Evolutionary conservation across 2,329 filamentous ascomycete genomes (phyloP), one percentile per base, ranked within the genome.

Genomic region (Lithohypha guttulata): DNA sequence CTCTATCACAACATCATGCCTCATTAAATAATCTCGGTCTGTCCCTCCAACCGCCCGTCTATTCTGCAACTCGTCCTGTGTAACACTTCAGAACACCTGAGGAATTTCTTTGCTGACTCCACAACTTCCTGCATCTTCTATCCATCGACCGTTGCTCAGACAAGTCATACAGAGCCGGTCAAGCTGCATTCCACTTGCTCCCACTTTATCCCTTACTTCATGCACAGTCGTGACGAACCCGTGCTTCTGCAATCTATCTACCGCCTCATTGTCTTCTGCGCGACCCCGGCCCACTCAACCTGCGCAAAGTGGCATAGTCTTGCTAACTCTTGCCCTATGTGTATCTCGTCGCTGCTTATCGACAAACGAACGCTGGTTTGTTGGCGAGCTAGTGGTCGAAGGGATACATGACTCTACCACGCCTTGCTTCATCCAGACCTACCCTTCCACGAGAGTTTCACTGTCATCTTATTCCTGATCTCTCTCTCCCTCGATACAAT

Each of bases 291-390:
- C 41, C 26, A 43, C 37, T 42, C 15, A 18, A 15, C 18, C n/a
- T 22, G 35, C 26, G 26, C 26, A 39, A 39, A 31, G 27, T 39
- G 35, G 35, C 35, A 39, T 39, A 36, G 32, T 30, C 21, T 36
- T 29, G 41, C 43, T 45, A 41, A 47, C 45, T 6, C 46, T 46
- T 50, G 46, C 41, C 40, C 43, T 39, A 39, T 40, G 46, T 41
- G 47, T 49, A 49, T 46, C 46, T 46, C 47, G 44, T 52, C 53
- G 53, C 51, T 55, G 53, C 53, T 50, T 55, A 51, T 53, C 53
- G 51, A 51, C 44, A 48, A 44, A 47, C 43, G 45, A 51, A 45
- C 42, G 46, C 42, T 33, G 43, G 44, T 47, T 43, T 43, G 45
- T 43, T 51, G 48, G 48, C 46, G 41, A 50, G 45, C 48, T 50